These are phyloP conservation scores for Arachnopeziza araneosa DNA, from an alignment of 2,329 filamentous ascomycete genomes.

Conservation along the genomic window DNA sequence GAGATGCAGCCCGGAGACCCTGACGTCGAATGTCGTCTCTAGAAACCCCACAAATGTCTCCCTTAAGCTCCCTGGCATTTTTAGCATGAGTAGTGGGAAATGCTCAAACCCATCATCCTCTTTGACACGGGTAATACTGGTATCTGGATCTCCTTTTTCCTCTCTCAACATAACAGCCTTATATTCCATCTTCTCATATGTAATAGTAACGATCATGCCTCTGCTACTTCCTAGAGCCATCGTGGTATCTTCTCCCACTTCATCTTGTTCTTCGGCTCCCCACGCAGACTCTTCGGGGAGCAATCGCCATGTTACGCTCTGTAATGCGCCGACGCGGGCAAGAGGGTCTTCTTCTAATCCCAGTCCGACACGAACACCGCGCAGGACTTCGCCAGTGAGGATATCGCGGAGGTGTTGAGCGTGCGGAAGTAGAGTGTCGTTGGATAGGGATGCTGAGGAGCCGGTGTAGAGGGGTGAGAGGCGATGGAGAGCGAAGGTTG, in stretches of 20 bases:
- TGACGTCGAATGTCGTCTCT: slow-evolving; percentile 37
- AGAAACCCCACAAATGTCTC: slow-evolving; percentile 39
- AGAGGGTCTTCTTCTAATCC: slow-evolving; percentile 30
- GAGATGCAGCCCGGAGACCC: slow-evolving; percentile 34
- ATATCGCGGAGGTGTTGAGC: slow-evolving; percentile 38
- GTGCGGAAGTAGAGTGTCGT: slow-evolving; percentile 32
- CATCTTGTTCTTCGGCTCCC: slow-evolving; percentile 6
- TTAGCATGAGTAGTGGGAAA: slow-evolving; percentile 39
- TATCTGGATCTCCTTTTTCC: slow-evolving; percentile 7
- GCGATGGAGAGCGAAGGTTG: slow-evolving; percentile 39
- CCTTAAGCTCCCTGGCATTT: slow-evolving; percentile 39
- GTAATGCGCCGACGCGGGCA: slow-evolving; percentile 35
- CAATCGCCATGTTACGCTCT: slow-evolving; percentile 37
- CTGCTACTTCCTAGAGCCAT: slow-evolving; percentile 11
- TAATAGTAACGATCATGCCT: slow-evolving; percentile 24
- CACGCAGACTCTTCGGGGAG: slow-evolving; percentile 36
- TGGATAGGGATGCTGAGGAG: slow-evolving; percentile 28
- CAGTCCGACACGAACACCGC: slow-evolving; percentile 40
- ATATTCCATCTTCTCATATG: slow-evolving; percentile 29
- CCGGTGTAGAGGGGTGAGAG: slow-evolving; percentile 41
- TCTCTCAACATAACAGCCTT: slow-evolving; percentile 24
- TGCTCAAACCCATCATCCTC: slow-evolving; percentile 31
- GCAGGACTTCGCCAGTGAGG: slow-evolving; percentile 39
- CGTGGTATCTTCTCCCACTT: slow-evolving; percentile 12
- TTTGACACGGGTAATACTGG: neutral